phyloP scores from a whole-genome alignment of 148 eudicot species.

The Chenopodium berlandieri region DNA sequence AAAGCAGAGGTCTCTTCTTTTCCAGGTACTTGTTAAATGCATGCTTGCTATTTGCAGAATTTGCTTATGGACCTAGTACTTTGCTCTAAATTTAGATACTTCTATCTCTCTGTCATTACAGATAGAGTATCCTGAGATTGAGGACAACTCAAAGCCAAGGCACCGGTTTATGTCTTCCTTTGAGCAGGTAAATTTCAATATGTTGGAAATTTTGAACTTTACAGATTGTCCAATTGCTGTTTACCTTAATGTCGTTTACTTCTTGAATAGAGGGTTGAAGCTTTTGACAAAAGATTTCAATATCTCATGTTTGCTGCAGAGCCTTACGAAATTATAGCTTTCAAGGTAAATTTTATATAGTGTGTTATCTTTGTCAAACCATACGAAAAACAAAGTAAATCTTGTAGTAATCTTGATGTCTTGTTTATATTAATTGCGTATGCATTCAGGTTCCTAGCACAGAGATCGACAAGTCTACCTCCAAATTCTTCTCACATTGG shows the following conservation, averaged over 20 bases:
- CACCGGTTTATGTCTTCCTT: slow-evolving; percentile 98
- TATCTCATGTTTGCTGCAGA: slow-evolving; percentile 94
- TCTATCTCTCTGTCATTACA: slow-evolving; percentile 29
- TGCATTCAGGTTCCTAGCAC: slow-evolving; percentile 81
- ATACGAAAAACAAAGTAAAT: too few species aligned
- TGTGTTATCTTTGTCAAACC: neutral
- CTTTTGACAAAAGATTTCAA: slow-evolving; percentile 82
- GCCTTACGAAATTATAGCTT: slow-evolving; percentile 85
- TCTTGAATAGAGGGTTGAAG: slow-evolving; percentile 58
- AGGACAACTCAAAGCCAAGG: slow-evolving; percentile 80
- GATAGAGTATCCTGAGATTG: slow-evolving; percentile 98
- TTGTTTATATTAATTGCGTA: slow-evolving; percentile 6
- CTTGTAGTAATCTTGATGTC: too few species aligned
- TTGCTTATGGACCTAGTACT: neutral
- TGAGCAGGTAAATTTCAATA: slow-evolving; percentile 61
- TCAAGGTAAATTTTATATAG: slow-evolving; percentile 53
- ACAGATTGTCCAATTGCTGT: neutral
- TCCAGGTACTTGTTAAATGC: slow-evolving; percentile 54
- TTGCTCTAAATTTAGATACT: neutral
- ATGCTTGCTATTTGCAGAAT: neutral
- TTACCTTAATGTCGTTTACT: neutral
- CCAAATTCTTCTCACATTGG: slow-evolving; percentile 98
- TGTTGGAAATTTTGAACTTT: neutral
- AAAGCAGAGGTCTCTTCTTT: slow-evolving; percentile 89
- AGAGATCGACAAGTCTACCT: slow-evolving; percentile 92